Evolutionary conservation across 352 stramenopile genomes (phyloP).

Genomic region (Phytophthora crassamura): DNA sequence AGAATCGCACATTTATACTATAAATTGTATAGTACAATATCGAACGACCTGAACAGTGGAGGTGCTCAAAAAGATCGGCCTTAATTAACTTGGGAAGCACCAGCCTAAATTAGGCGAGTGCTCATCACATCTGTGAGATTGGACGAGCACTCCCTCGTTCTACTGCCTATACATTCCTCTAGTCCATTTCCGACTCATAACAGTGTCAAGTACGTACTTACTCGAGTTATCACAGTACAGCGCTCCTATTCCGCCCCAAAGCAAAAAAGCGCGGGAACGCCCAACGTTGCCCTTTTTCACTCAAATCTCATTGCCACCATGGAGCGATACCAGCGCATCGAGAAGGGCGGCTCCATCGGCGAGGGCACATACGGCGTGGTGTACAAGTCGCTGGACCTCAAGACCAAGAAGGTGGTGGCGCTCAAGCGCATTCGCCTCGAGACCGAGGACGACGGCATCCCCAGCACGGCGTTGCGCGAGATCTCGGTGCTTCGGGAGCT

Average conservation of each 20-base stretch:
- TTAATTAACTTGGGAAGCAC: no score
- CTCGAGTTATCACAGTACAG: no score
- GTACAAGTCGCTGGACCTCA: conserved; percentile 95
- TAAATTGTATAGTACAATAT: no score
- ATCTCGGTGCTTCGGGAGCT: conserved; percentile 98
- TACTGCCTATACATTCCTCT: no score
- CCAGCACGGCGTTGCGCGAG: conserved; percentile 97
- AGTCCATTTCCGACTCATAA: no score
- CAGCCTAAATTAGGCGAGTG: no score
- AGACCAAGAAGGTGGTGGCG: conserved; percentile 92
- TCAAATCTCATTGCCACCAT: conserved; percentile 39
- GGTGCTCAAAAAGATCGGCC: no score
- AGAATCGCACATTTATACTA: no score
- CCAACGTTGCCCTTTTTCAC: conserved; percentile 6
- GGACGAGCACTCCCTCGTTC: no score
- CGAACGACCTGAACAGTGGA: no score
- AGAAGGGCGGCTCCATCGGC: conserved; percentile 93
- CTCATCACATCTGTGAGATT: no score
- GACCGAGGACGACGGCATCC: conserved; percentile 99
- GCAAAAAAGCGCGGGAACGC: conserved; percentile 32
- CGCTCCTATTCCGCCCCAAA: conserved; percentile 1
- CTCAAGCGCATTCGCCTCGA: conserved; percentile 98
- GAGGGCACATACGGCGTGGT: conserved; percentile 98
- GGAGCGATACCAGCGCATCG: conserved; percentile 93
- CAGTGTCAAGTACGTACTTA: no score